phyloP scores from a whole-genome alignment of 257 asterid species.

The Orobanche coerulescens region DNA sequence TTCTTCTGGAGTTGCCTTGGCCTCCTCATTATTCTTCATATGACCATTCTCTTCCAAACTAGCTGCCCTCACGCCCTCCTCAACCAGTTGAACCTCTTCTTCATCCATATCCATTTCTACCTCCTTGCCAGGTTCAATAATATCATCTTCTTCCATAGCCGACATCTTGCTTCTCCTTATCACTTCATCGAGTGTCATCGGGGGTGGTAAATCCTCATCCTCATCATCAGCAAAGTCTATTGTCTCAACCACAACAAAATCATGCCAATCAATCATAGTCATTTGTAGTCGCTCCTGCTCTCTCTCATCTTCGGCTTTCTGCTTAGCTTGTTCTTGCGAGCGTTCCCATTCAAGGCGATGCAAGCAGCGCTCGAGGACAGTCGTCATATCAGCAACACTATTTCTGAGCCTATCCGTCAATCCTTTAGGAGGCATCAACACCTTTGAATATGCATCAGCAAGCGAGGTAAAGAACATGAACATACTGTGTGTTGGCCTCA shows the following conservation, averaged over 20 bases:
- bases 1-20: conserved; percentile 42
- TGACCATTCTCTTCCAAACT: conserved; percentile 62
- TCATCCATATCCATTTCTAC: conserved; percentile 98
- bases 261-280: conserved; percentile 99
- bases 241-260: conserved; percentile 85
- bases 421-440: conserved; percentile 82
- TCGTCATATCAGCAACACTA: conserved; percentile 74
- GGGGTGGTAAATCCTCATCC: conserved; percentile 91
- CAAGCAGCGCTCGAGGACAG: conserved; percentile 77
- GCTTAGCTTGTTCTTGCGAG: conserved; percentile 92
- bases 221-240: conserved; percentile 95
- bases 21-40: conserved; percentile 39
- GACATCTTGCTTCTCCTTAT: conserved; percentile 89
- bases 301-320: conserved; percentile 88
- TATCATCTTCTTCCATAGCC: conserved; percentile 60
- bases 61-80: conserved; percentile 90
- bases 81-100: conserved; percentile 90
- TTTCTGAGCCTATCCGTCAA: conserved; percentile 61
- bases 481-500: conserved; percentile 94
- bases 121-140: conserved; percentile 81
- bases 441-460: conserved; percentile 94
- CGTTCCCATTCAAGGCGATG: conserved; percentile 93
- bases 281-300: conserved; percentile 83
- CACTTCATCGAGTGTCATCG: conserved; percentile 95
- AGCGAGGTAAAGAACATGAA: conserved; percentile 92